Evolutionary conservation across 345 rosid species (phyloP).

Genomic region (Citrus maxima): DNA sequence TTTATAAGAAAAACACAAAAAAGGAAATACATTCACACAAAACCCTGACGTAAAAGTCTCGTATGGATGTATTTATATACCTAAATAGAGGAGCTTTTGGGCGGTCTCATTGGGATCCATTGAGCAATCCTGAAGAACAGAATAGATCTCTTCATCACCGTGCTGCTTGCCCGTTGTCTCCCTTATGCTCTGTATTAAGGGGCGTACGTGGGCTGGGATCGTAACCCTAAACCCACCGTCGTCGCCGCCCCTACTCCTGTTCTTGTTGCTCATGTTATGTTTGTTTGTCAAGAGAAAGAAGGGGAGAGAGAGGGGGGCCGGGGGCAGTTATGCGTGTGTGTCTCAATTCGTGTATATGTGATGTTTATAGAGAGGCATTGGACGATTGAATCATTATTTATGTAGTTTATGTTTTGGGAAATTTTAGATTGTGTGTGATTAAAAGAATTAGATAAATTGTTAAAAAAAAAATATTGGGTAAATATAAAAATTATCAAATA

Average conservation of each 20-base stretch:
- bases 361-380: background rate
- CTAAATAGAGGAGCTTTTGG: conserved; percentile 70
- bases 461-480: too few species aligned
- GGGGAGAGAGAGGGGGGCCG: background rate
- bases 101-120: conserved; percentile 88
- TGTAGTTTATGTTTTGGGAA: too few species aligned
- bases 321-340: background rate
- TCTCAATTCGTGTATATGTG: background rate
- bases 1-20: background rate
- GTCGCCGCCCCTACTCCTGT: conserved; percentile 43
- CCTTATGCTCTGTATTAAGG: conserved; percentile 62
- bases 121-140: conserved; percentile 58
- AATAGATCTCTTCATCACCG: conserved; percentile 78
- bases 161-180: conserved; percentile 77
- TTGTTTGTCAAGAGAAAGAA: conserved; percentile 3
- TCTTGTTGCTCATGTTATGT: conserved; percentile 10
- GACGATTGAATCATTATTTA: background rate
- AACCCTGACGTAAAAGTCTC: background rate
- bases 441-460: too few species aligned
- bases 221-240: conserved; percentile 50
- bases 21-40: background rate
- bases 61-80: conserved; percentile 24
- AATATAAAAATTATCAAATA: too few species aligned
- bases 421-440: too few species aligned
- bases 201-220: conserved; percentile 51